Base-by-base conservation (phyloP, 257 asterid species). In the Solanum clarkiae region DNA sequence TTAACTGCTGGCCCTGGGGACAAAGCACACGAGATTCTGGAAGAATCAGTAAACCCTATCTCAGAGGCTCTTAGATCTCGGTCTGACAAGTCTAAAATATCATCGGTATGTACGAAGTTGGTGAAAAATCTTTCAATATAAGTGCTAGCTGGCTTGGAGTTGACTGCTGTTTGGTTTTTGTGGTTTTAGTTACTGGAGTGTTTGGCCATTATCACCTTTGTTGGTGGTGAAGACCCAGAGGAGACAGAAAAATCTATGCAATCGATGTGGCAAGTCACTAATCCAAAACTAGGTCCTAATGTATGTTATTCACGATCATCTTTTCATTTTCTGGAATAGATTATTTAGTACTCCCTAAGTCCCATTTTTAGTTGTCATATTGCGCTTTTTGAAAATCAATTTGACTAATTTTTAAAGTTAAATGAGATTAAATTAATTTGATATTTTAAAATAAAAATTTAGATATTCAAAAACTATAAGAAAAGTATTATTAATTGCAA, bases 201-300 rank as follows among this genome's bases (percentile, higher is more conserved):
- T 87, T 86, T 97, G 96, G 98, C 97, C 83, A 85, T 95, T 51
- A 89, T 94, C 85, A 93, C 98, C 80, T 97, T 95, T 84, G 91
- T 97, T 87, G 99, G 99, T n/a, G 99, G 96, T 63, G 97, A 94
- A 90, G 99, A 91, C 77, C 91, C 96, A 0, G 99, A 93, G 66
- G 91, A 93, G 70, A 94, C 95, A 8, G 98, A 97, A 88, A 94
- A 93, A 87, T 90, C 97, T 32, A 93, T 97, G 99, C 97, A 94
- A 84, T 84, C 93, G 80, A 90, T 94, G 96, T 97, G 99, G 99
- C 99, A 94, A 88, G 90, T 94, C 89, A 95, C 94, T 88, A 95
- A 92, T 86, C 98, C 98, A 5, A 97, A 97, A 91, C 84, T 92
- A 92, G 98, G 99, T 80, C 88, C 98, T 57, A 97, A 94, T 91